Evolutionary conservation across 768 basidiomycete genomes (phyloP), one percentile per base, ranked within the genome.

Genomic region (Pulveroboletus sp.): DNA sequence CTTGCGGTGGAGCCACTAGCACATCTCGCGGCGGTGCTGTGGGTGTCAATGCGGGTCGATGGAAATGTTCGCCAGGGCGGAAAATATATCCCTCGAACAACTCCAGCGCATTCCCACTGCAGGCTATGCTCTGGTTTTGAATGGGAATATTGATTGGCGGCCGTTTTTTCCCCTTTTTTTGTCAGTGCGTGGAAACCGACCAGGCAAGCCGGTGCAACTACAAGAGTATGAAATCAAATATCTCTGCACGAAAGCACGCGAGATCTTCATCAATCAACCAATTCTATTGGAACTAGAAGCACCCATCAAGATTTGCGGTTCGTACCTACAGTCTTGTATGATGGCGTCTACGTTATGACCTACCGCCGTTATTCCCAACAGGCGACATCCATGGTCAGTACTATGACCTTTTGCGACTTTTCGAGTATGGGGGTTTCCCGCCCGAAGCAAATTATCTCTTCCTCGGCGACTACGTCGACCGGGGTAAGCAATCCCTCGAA

Each of bases 371-470:
- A 49, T 51, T 46, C 42, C 46, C 39, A 53, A 52, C 67, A 96
- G 94, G 94, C 68, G 95, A 98, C 71, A 97, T 98, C 61, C 96
- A 98, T 61, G 95, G 96, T 56, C 96, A 99, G 76, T 99, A 99
- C 75, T 97, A 97, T 71, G 95, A 99, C 75, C 81, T 99, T 39
- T 79, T 99, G 61, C 87, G 95, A 62, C 79, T 99, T 55, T 99
- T 99, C 71, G 95, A 99, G 71, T 98, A 98, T 65, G 95, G 95
- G 54, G 95, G 96, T 49, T 99, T 99, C 74, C 95, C 95, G 31
- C 95, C 95, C 74, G 95, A 99, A 83, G 93, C 95, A 52, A 99
- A 99, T 75, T 99, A 99, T 74, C 88, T 99, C 60, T 99, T 99
- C 82, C 84, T 99, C 46, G 95, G 95, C 56, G 95, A 99, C 74